These are phyloP conservation scores for Senna siamea DNA, from an alignment of 306 rosid genomes.

Conservation along the genomic window DNA sequence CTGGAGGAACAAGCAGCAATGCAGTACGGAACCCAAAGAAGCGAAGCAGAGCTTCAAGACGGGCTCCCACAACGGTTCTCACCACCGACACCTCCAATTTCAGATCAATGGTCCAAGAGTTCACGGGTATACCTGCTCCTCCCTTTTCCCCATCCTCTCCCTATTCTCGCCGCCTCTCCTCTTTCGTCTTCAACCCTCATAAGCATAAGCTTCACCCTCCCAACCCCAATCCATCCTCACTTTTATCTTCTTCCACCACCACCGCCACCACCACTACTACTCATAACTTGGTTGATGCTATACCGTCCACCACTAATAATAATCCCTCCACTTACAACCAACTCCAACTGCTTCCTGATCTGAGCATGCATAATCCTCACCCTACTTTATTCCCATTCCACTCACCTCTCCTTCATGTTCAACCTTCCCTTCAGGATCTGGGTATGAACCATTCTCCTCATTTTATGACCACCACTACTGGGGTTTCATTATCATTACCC, in stretches of 20 bases:
- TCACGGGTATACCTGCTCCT: slow-evolving; percentile 91
- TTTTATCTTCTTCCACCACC: background rate
- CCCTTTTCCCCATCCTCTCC: slow-evolving; percentile 63
- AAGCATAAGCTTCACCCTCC: no score
- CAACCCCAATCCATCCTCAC: no score
- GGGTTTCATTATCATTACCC: no score
- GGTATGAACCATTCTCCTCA: slow-evolving; percentile 25
- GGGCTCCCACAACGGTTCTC: slow-evolving; percentile 92
- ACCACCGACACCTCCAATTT: slow-evolving; percentile 92
- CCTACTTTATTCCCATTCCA: slow-evolving; percentile 20
- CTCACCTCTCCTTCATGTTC: slow-evolving; percentile 1
- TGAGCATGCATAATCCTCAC: slow-evolving; percentile 35
- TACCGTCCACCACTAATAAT: no score
- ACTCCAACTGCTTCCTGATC: no score
- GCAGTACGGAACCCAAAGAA: slow-evolving; percentile 65
- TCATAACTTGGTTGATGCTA: no score
- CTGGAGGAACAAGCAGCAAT: no score
- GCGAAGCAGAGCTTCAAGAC: slow-evolving; percentile 81
- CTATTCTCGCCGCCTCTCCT: slow-evolving; percentile 61
- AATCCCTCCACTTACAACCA: no score
- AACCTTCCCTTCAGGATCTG: slow-evolving; percentile 32
- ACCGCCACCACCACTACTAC: no score
- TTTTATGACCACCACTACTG: no score
- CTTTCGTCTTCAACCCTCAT: no score
- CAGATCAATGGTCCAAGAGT: slow-evolving; percentile 97